Evolutionary conservation across 2,329 filamentous ascomycete species (phyloP), one percentile per base, ranked within the genome.

Genomic region (Exserohilum rostratum): DNA sequence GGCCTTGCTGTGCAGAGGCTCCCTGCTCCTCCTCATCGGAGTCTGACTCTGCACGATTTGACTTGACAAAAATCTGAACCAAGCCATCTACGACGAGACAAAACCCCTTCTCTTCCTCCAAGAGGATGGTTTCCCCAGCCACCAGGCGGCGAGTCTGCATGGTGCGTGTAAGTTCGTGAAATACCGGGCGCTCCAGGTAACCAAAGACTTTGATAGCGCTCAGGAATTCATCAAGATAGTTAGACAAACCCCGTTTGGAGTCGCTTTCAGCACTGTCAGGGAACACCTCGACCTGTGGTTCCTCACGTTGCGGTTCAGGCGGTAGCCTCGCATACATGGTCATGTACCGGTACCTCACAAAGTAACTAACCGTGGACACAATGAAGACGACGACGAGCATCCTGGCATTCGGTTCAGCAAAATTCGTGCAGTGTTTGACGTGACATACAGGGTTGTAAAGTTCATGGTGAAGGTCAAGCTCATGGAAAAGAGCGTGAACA

Each of bases 191-290:
- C 74, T 99, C 95, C 38, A 99, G 81, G 71, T 98, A 99, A 7
- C 95, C 95, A 77, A 99, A 99, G 53, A 99, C 95, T 76, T 98
- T 99, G 79, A 99, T 99, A 27, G 96, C 95, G 72, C 93, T 98
- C 18, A 99, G 80, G 67, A 99, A 99, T 74, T 99, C 96, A 76
- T 99, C 95, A 22, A 99, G 82, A 66, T 99, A 99, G 72, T 93
- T 99, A n/a, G 91, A 87, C 39, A 99, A 81, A 0, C 93, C 95
- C 0, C 92, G 88, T 75, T 99, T 99, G 27, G 87, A 87, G 59
- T 93, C 92, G 45, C 90, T 90, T 64, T 96, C 93, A 68, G 96
- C 91, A 3, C 90, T 88, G 68, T 98, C 93, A 3, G 95, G 93
- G 71, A 98, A 98, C 11, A 99, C 82, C 68, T 98, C 96, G 71